phyloP scores from a whole-genome alignment of 164 flowering plant genomes.

The Akebia trifoliata region DNA sequence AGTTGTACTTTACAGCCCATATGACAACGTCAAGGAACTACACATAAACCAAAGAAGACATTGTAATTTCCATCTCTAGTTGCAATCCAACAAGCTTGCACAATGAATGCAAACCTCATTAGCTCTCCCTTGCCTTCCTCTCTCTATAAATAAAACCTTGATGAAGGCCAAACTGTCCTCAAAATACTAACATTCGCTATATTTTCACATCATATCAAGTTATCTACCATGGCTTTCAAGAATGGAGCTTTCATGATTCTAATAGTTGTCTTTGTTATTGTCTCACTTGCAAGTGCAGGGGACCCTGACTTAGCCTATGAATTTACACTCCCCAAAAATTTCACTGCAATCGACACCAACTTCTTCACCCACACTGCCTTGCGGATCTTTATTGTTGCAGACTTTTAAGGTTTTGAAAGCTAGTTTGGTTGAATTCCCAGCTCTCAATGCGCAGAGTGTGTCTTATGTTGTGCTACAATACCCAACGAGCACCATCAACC shows the following conservation, averaged over 20 bases:
- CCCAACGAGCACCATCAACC: constrained; percentile 18
- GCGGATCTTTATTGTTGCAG: constrained; percentile 1
- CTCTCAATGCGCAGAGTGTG: constrained; percentile 21
- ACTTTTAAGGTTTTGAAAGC: constrained; percentile 18
- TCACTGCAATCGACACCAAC: neutral
- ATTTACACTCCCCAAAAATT: neutral
- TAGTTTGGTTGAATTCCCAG: constrained; percentile 15
- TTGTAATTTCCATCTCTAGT: neutral
- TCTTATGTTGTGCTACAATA: constrained; percentile 17
- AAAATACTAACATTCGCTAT: neutral
- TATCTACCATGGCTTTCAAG: constrained; percentile 18
- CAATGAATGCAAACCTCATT: neutral
- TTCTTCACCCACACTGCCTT: constrained; percentile 20
- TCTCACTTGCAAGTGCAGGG: neutral
- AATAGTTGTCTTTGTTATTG: neutral
- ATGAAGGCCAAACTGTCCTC: neutral
- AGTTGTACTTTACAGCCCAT: too few species aligned
- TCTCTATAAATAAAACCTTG: neutral
- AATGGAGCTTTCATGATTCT: neutral
- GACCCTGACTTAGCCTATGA: neutral
- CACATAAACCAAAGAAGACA: too few species aligned
- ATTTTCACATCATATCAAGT: too few species aligned
- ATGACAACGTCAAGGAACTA: too few species aligned
- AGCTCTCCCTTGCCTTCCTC: neutral
- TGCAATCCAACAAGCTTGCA: neutral